Evolutionary conservation across 257 asterid species (phyloP), one percentile per base, ranked within the genome.

Genomic region (Anisodus acutangulus): DNA sequence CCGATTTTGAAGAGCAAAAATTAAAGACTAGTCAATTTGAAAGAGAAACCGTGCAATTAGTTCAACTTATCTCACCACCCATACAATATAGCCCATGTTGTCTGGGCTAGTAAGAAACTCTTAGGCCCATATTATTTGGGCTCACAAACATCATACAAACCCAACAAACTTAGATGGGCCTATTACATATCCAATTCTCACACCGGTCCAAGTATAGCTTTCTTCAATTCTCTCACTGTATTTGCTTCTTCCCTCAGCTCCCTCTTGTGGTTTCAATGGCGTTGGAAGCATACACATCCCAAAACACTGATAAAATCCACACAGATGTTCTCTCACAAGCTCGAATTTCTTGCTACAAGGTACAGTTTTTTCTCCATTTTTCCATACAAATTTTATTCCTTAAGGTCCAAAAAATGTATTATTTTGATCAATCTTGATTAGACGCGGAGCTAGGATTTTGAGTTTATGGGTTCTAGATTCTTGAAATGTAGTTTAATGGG

Each of bases 291-390:
- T 91, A 91, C 81, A 85, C 97, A 57, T 86, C 93, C 9, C 93
- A 88, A 82, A 84, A 74, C 70, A 53, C 91, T 11, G 95, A 92
- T 57, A 85, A 87, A 86, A 88, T 96, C 78, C 97, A 81, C 82
- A 78, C 90, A 6, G 97, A 94, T 84, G 98, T 96, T 84, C 98
- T 94, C 72, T 90, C 92, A 1, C 68, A 90, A 86, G 94, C 95
- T 31, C 86, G 99, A 80, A 47, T 55, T n/a, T 87, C 96, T 86
- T 96, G 98, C 86, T 92, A 92, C 87, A 92, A 92, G 95, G 98
- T 96, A 82, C n/a, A 1, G 1, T 3, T 8, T 26, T 31, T 49
- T 8, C 31, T 3, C 53, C 8, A 35, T 35, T 35, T 68, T 67
- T 66, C 19, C 47, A 31, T 1, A 11, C 35, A 2, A 0, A 12